Evolutionary conservation across 78 protist species (phyloP).

Genomic region (Dictyostelium purpureum): DNA sequence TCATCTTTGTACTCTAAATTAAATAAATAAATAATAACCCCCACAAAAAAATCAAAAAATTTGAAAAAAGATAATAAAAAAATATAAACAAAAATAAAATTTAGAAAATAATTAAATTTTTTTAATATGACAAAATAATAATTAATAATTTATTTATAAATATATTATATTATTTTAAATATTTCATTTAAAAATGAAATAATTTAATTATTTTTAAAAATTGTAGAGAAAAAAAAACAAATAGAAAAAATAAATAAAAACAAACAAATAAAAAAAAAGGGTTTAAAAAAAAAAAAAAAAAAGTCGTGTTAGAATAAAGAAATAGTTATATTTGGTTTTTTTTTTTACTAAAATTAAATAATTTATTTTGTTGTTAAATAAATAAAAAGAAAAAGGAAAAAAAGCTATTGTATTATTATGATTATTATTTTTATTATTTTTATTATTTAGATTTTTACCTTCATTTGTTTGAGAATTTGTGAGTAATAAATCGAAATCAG

Average conservation of each 20-base stretch:
- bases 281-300: not conserved
- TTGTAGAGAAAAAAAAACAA: too few species aligned
- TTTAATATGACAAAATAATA: not conserved
- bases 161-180: not conserved
- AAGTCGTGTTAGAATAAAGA: not conserved
- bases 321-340: not conserved
- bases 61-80: not conserved
- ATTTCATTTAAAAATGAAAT: not conserved
- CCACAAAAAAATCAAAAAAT: not conserved
- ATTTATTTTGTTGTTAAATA: not conserved
- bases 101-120: not conserved
- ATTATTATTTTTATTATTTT: not conserved
- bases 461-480: conserved; percentile 62
- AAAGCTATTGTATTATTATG: not conserved
- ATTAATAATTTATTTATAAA: not conserved
- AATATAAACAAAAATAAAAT: not conserved
- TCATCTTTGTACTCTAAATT: conserved; percentile 70
- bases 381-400: not conserved
- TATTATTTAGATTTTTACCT: conserved; percentile 46
- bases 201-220: too few species aligned
- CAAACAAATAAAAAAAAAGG: too few species aligned
- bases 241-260: too few species aligned
- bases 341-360: not conserved
- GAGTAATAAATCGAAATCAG: conserved; percentile 36
- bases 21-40: not conserved